Conservation (phyloP, 192 early-diverging fungal species). For the Thoreauomyces humboldtii region DNA sequence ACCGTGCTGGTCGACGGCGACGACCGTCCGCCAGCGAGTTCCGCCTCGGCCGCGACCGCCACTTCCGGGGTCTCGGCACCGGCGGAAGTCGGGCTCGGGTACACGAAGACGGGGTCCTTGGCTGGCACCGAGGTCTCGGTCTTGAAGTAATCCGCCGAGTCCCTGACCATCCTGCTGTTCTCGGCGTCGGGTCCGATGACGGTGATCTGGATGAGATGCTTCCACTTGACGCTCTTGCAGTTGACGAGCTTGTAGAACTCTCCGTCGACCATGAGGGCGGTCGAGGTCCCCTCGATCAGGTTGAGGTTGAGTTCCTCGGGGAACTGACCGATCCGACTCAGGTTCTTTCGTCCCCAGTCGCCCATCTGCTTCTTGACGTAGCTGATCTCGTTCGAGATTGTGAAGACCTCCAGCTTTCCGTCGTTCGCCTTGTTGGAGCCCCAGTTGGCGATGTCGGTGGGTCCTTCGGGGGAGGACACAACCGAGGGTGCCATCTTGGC, state of each 20-base stretch:
- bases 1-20: no score
- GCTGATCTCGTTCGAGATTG: conserved; percentile 50
- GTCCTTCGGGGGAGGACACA: conserved; percentile 41
- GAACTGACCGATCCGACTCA: conserved; percentile 62
- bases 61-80: neutral
- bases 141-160: neutral
- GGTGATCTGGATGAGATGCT: conserved; percentile 8
- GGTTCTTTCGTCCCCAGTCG: neutral
- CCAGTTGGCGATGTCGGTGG: conserved; percentile 55
- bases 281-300: conserved; percentile 46
- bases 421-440: conserved; percentile 65
- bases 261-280: conserved; percentile 70
- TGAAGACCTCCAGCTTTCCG: conserved; percentile 62
- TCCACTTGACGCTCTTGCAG: conserved; percentile 8
- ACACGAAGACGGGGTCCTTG: no score
- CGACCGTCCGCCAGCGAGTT: no score
- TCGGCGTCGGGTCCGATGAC: conserved; percentile 7
- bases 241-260: conserved; percentile 65
- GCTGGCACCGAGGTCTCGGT: neutral
- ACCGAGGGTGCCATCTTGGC: conserved; percentile 37
- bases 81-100: neutral
- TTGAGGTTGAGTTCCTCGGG: conserved; percentile 49
- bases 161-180: neutral
- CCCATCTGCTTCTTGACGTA: conserved; percentile 59
- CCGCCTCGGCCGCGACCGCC: neutral